Evolutionary conservation across 257 asterid genomes (phyloP).

Genomic region (Scutellaria minor): DNA sequence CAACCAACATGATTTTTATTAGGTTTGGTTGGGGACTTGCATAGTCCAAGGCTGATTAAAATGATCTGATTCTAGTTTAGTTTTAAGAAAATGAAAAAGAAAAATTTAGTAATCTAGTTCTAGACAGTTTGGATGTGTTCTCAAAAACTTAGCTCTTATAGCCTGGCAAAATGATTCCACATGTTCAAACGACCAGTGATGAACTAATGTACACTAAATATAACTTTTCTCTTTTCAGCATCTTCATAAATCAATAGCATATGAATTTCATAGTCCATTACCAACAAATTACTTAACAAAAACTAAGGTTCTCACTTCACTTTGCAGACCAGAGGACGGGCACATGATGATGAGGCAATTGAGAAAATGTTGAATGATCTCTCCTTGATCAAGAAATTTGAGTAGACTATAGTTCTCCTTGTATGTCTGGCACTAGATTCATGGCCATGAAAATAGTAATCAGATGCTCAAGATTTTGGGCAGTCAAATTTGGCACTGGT

Average conservation of each 20-base stretch:
- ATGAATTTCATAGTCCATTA: too few relatives aligned
- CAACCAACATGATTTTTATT: not conserved
- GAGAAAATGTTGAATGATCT: constrained; percentile 78
- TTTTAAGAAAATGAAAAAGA: not conserved
- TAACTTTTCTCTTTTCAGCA: not conserved
- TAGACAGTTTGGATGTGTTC: too few relatives aligned
- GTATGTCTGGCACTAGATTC: not conserved
- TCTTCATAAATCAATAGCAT: not conserved
- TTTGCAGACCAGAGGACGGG: constrained; percentile 72
- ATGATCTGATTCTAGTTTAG: not conserved
- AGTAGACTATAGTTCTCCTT: constrained; percentile 39
- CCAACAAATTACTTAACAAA: too few relatives aligned
- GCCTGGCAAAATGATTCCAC: too few relatives aligned
- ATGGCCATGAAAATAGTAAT: not conserved
- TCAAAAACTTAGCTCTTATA: too few relatives aligned
- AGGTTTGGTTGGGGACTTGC: not conserved
- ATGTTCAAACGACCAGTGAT: too few relatives aligned
- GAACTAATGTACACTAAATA: too few relatives aligned
- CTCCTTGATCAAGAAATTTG: constrained; percentile 71
- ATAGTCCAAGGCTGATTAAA: not conserved
- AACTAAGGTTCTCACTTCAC: not conserved
- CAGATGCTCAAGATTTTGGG: not conserved
- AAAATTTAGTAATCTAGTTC: too few relatives aligned
- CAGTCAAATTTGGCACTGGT: not conserved
- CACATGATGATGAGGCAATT: constrained; percentile 74